Conservation (phyloP, 2,329 filamentous ascomycete genomes). For the Phialophora macrospora region DNA sequence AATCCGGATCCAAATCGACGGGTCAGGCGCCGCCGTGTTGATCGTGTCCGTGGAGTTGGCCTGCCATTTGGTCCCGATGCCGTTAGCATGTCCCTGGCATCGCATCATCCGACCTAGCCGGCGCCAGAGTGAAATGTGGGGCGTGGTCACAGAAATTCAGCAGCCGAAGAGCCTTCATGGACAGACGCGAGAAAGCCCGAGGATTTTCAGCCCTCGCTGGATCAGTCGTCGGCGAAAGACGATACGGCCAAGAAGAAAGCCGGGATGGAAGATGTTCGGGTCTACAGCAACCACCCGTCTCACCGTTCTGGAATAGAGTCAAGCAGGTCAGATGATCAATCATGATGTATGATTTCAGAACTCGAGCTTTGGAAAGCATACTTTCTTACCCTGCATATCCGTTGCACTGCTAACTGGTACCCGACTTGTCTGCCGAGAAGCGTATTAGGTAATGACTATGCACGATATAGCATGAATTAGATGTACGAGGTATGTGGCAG, state of each 20-base stretch:
- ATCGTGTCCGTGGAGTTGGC: conserved; percentile 35
- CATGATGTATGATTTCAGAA: no score
- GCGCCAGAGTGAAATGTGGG: conserved; percentile 13
- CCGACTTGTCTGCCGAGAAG: no score
- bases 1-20: background rate
- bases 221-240: background rate
- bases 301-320: no score
- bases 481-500: no score
- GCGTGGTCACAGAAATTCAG: conserved; percentile 6
- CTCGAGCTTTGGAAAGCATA: no score
- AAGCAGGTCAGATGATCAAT: no score
- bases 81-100: conserved; percentile 18
- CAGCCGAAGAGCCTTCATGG: conserved; percentile 18
- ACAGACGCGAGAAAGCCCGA: conserved; percentile 11
- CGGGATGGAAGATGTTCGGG: background rate
- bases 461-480: no score
- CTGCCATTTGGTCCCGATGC: conserved; percentile 62
- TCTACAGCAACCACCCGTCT: no score
- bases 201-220: background rate
- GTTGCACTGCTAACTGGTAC: no score
- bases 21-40: conserved; percentile 5
- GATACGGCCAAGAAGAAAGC: background rate
- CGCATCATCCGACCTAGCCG: conserved; percentile 2
- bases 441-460: no score
- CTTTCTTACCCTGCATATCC: no score